A percentile compares a stretch with the other conserved stretches of the same genome.
Conservation (phyloP, 148 eudicot species). For the Camellia japonica region DNA sequence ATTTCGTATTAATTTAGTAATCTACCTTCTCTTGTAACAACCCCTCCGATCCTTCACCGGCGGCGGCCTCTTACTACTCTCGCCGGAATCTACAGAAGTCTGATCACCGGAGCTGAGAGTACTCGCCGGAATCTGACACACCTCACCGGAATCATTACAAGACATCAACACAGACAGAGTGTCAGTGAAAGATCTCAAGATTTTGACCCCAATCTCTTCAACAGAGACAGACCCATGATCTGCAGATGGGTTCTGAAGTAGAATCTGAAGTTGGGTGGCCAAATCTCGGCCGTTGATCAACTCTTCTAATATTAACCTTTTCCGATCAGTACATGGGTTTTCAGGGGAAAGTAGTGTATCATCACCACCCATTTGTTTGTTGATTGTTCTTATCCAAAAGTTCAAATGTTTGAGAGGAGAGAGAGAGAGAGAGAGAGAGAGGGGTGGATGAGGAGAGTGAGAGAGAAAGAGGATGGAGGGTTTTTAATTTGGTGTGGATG, state of each 20-base stretch:
- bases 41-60: slow-evolving; percentile 36
- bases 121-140: slow-evolving; percentile 8
- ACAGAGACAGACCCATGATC: slow-evolving; percentile 20
- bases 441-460: background rate
- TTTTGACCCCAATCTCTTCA: slow-evolving; percentile 17
- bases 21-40: slow-evolving; percentile 39
- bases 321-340: background rate
- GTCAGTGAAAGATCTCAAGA: slow-evolving; percentile 22
- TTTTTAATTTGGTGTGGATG: background rate
- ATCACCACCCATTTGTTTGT: background rate
- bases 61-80: slow-evolving; percentile 26
- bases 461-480: background rate
- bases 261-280: slow-evolving; percentile 20
- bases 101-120: slow-evolving; percentile 8
- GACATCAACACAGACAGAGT: slow-evolving; percentile 19
- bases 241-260: slow-evolving; percentile 1
- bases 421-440: too few relatives aligned
- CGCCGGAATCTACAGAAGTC: slow-evolving; percentile 19
- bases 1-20: too few relatives aligned
- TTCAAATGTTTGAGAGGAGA: too few relatives aligned
- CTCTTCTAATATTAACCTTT: slow-evolving; percentile 14
- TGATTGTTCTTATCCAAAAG: too few relatives aligned
- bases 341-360: background rate
- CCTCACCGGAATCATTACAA: slow-evolving; percentile 1
- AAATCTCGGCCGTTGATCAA: slow-evolving; percentile 17